A percentile compares a stretch with the other conserved stretches of the same genome.
These are phyloP conservation scores for Biscogniauxia mediterranea DNA, from an alignment of 2,329 filamentous ascomycete genomes.

Conservation along the genomic window DNA sequence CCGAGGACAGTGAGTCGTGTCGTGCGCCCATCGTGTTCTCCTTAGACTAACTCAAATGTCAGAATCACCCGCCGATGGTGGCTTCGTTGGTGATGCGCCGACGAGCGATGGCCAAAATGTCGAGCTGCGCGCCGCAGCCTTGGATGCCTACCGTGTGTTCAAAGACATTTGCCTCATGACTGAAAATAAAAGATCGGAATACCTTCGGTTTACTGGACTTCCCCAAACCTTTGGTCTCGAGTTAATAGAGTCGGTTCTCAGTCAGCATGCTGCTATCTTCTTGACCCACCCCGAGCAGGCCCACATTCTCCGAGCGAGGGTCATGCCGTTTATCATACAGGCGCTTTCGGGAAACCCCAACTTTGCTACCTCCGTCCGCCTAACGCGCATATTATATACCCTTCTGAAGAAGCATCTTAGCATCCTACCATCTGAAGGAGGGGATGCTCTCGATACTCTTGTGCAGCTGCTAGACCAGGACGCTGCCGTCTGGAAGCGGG, in stretches of 20 bases:
- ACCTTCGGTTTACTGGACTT: slow-evolving; percentile 74
- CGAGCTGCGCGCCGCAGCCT: slow-evolving; percentile 69
- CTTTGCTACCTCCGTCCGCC: slow-evolving; percentile 79
- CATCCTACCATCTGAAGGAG: slow-evolving; percentile 74
- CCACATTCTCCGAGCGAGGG: slow-evolving; percentile 69
- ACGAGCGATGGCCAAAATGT: slow-evolving; percentile 59
- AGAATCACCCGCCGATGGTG: slow-evolving; percentile 50
- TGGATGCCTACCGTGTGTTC: slow-evolving; percentile 86
- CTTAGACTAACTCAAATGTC: slow-evolving; percentile 3
- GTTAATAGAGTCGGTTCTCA: slow-evolving; percentile 85
- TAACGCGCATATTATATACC: slow-evolving; percentile 79
- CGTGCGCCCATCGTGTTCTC: not conserved
- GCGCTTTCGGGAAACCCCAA: slow-evolving; percentile 74
- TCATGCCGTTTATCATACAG: slow-evolving; percentile 81
- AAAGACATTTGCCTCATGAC: slow-evolving; percentile 87
- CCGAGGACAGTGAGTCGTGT: slow-evolving; percentile 68
- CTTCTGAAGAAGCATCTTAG: slow-evolving; percentile 75
- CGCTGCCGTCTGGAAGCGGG: slow-evolving; percentile 78
- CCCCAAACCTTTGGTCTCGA: slow-evolving; percentile 84
- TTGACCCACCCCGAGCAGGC: slow-evolving; percentile 75
- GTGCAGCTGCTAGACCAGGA: slow-evolving; percentile 89
- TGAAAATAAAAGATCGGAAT: slow-evolving; percentile 79
- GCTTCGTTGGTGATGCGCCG: slow-evolving; percentile 65
- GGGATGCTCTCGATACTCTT: slow-evolving; percentile 76
- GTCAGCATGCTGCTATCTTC: slow-evolving; percentile 82